A percentile compares a stretch with the other conserved stretches of the same genome.
phyloP scores from a whole-genome alignment of 2,329 filamentous ascomycete species.

The Neonectria sp. region DNA sequence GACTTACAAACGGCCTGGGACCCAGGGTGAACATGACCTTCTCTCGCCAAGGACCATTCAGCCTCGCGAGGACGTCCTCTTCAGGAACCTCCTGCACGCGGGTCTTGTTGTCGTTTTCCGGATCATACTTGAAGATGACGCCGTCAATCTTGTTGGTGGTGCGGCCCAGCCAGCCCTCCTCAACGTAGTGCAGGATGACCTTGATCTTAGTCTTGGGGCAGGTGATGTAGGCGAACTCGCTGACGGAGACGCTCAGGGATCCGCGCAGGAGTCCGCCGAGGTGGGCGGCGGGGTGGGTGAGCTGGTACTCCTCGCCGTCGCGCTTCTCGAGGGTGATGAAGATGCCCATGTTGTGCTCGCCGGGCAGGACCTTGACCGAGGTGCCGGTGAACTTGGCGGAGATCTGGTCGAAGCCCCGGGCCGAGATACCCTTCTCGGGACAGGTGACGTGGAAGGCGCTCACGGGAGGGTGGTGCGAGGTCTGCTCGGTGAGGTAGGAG shows the following conservation, averaged over 20 bases:
- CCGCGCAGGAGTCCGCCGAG: conserved; percentile 90
- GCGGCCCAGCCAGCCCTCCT: conserved; percentile 95
- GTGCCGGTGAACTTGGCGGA: conserved; percentile 98
- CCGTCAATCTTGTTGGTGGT: conserved; percentile 94
- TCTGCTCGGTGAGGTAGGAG: conserved; percentile 97
- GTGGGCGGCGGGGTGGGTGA: conserved; percentile 95
- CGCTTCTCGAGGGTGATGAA: conserved; percentile 89
- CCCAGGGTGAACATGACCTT: conserved; percentile 75
- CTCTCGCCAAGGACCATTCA: conserved; percentile 90
- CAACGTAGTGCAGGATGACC: conserved; percentile 91
- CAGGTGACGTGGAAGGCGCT: conserved; percentile 96
- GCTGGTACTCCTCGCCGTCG: conserved; percentile 91
- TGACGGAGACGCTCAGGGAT: conserved; percentile 89
- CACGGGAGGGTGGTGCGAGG: conserved; percentile 96
- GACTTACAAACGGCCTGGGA: conserved; percentile 73
- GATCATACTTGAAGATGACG: conserved; percentile 91
- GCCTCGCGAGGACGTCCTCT: conserved; percentile 83
- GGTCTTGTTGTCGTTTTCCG: conserved; percentile 84
- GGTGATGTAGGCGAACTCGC: conserved; percentile 89
- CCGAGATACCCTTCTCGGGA: conserved; percentile 89
- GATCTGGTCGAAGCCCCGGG: conserved; percentile 94
- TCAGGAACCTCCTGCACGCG: conserved; percentile 90
- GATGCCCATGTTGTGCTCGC: conserved; percentile 95
- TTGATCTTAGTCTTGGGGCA: conserved; percentile 94
- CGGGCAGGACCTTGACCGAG: conserved; percentile 90